These are phyloP conservation scores for Chaetomiaceae sp. DNA, from an alignment of 2,329 filamentous ascomycete species.

Conservation along the genomic window DNA sequence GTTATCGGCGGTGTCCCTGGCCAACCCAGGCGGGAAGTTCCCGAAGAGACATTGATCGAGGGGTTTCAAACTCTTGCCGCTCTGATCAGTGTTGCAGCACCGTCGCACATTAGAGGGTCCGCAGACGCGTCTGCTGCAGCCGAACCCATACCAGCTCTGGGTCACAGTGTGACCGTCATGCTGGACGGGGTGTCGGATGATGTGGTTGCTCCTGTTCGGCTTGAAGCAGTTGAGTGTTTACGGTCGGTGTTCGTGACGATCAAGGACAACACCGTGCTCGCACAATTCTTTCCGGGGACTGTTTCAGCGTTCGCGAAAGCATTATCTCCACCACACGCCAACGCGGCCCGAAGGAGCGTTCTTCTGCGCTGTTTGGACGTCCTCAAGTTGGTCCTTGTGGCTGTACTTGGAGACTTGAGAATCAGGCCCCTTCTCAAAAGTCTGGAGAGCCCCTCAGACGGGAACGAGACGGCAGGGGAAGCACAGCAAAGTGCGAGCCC, in stretches of 20 bases:
- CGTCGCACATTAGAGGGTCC: slow-evolving; percentile 29
- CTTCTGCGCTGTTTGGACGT: slow-evolving; percentile 56
- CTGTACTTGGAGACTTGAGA: slow-evolving; percentile 52
- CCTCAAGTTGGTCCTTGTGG: slow-evolving; percentile 48
- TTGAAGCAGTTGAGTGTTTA: slow-evolving; percentile 62
- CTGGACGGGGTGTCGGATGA: slow-evolving; percentile 66
- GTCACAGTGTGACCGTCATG: slow-evolving; percentile 74
- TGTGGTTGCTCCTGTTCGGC: slow-evolving; percentile 60
- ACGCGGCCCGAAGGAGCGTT: slow-evolving; percentile 51
- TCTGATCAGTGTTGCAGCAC: slow-evolving; percentile 55
- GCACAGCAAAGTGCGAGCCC: slow-evolving; percentile 14
- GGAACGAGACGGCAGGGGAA: slow-evolving; percentile 19
- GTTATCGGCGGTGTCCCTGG: slow-evolving; percentile 68
- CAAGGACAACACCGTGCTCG: slow-evolving; percentile 66
- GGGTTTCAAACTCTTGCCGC: slow-evolving; percentile 63
- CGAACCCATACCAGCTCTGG: slow-evolving; percentile 67
- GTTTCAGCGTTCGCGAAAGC: slow-evolving; percentile 75
- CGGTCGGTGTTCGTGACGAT: slow-evolving; percentile 57
- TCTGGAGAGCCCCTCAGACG: slow-evolving; percentile 24
- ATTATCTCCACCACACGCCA: slow-evolving; percentile 59
- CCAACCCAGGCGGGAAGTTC: slow-evolving; percentile 40
- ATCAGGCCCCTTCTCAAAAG: slow-evolving; percentile 40
- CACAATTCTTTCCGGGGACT: slow-evolving; percentile 81
- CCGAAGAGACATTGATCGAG: slow-evolving; percentile 70
- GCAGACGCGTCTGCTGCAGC: slow-evolving; percentile 33